Evolutionary conservation across 164 flowering plant genomes (phyloP), one percentile per base, ranked within the genome.

Genomic region (Vitis vinifera): DNA sequence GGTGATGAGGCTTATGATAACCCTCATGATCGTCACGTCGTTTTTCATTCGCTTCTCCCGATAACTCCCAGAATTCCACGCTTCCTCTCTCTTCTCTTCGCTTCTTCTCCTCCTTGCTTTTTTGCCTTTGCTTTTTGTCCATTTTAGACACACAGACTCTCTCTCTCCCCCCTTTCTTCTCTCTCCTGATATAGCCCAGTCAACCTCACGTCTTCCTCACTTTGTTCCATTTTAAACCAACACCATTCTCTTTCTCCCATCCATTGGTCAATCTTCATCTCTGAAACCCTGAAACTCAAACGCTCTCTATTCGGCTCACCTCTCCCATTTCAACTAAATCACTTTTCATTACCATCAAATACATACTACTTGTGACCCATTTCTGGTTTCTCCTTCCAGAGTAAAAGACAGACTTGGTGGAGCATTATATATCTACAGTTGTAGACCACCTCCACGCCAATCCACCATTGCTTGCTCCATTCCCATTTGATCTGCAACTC

Each of bases 1-100:
- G 55, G 70, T 74, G 82, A 75, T 66, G 85, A 80, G 81, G 80
- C 77, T 75, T 78, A 82, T 86, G 83, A 83, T 86, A 74, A 65
- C 71, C 74, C 85, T 83, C 84, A 82, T 83, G 72, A 87, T 90
- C 92, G 92, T 90, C 92, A 87, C 81, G 96, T 90, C 92, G 82
- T 80, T 91, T 85, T 91, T 73, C 51, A 13, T 77, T 81, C 84
- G 65, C 89, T 55, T 44, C 81, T 85, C 84, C 89, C 91, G 30
- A 89, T 73, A 76, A 71, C 82, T 83, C 90, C 85, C 91, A 80
- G 86, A 86, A 86, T 84, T 85, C 94, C 92, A 85, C 88, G 84
- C 89, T 55, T 73, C 68, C 23, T 5, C 23, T 31, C 51, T 59
- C 63, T 16, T 31, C 37, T 2, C 11, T 29, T 19, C 10, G 16